Percentiles rank a stretch among this genome's conserved stretches.
These are phyloP conservation scores for Globisporangium alternatum DNA, from an alignment of 352 stramenopile genomes.

Conservation along the genomic window DNA sequence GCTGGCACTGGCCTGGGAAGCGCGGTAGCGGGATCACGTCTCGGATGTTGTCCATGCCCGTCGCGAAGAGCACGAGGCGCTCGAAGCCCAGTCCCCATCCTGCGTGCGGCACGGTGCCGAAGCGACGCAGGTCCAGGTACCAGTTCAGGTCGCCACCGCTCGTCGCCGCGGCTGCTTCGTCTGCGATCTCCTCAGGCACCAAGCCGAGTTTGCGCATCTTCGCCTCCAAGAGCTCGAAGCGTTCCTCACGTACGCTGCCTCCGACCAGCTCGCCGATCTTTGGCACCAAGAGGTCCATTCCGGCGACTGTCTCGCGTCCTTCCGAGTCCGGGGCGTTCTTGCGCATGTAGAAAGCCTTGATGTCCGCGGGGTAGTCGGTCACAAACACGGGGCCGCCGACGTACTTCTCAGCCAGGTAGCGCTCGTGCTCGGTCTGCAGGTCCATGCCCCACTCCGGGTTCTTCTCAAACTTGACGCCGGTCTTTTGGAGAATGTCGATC, in stretches of 20 bases:
- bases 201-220: conserved; percentile 59
- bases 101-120: conserved; percentile 95
- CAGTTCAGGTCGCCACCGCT: conserved; percentile 84
- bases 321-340: conserved; percentile 84
- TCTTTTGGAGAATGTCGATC: conserved; percentile 91
- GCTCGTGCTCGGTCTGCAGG: conserved; percentile 96
- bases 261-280: conserved; percentile 96
- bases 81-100: conserved; percentile 99
- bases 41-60: conserved; percentile 98
- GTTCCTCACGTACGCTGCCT: conserved; percentile 95
- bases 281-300: conserved; percentile 97
- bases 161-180: conserved; percentile 37
- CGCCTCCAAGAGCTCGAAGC: conserved; percentile 87
- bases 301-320: conserved; percentile 93
- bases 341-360: conserved; percentile 99
- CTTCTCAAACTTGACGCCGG: conserved; percentile 79
- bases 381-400: conserved; percentile 91
- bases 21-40: conserved; percentile 97
- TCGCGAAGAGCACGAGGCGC: conserved; percentile 96
- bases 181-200: conserved; percentile 59
- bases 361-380: conserved; percentile 97
- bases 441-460: conserved; percentile 93
- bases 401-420: conserved; percentile 91
- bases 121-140: conserved; percentile 98
- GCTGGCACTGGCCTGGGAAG: conserved; percentile 93